phyloP scores from a whole-genome alignment of 306 rosid species.

The Dalbergia oliveri region DNA sequence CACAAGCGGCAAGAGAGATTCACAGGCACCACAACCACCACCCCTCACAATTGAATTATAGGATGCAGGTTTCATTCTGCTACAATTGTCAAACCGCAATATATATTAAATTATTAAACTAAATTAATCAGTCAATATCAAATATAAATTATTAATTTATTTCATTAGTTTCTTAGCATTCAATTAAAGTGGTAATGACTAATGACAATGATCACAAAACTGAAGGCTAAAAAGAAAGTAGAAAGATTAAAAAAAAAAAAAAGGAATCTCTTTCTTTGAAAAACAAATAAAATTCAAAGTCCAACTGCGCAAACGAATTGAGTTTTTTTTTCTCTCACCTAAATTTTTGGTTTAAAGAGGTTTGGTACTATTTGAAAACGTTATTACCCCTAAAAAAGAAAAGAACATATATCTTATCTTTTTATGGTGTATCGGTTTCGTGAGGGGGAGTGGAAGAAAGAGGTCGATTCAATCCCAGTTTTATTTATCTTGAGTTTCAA shows the following conservation, averaged over 20 bases:
- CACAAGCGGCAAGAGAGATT: not conserved
- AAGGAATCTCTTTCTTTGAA: no score
- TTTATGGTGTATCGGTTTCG: not conserved
- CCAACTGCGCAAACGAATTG: not conserved
- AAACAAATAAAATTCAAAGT: not conserved
- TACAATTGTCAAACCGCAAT: not conserved
- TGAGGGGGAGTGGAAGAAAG: not conserved
- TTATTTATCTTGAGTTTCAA: not conserved
- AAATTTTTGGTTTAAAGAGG: not conserved
- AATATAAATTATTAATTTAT: no score
- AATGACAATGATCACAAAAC: not conserved
- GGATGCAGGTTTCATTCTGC: conserved; percentile 36
- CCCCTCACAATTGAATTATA: conserved; percentile 26
- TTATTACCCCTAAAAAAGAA: not conserved
- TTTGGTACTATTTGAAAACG: not conserved
- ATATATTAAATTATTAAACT: not conserved
- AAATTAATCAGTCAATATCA: no score
- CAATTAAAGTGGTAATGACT: no score
- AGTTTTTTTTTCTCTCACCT: not conserved
- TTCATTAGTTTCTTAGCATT: not conserved
- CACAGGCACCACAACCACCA: not conserved
- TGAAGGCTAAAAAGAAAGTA: not conserved
- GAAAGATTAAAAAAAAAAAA: no score
- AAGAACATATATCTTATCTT: not conserved
- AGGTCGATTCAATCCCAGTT: not conserved